These are phyloP conservation scores for Xylariaceae sp. DNA, from an alignment of 2,329 filamentous ascomycete genomes.

Conservation along the genomic window DNA sequence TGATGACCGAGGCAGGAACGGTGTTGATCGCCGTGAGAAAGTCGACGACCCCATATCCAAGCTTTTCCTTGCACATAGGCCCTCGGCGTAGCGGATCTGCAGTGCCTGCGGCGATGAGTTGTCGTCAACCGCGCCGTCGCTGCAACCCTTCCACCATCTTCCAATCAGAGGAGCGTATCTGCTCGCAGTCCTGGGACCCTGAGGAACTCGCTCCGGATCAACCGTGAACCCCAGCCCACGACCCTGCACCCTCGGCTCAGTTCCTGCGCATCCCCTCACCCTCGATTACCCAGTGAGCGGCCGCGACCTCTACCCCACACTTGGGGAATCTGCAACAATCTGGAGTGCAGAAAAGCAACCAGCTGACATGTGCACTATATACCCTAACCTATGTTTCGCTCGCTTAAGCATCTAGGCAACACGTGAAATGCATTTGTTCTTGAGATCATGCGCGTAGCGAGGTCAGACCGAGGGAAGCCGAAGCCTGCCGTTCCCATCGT, in stretches of 20 bases:
- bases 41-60: conserved; percentile 5
- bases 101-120: conserved; percentile 17
- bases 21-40: neutral
- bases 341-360: conserved; percentile 30
- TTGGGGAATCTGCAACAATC: conserved; percentile 21
- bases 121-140: conserved; percentile 12
- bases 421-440: conserved; percentile 20
- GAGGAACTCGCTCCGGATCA: conserved; percentile 30
- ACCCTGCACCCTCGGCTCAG: conserved; percentile 21
- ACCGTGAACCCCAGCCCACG: conserved; percentile 21
- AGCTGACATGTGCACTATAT: conserved; percentile 30
- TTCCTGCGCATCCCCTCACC: conserved; percentile 24
- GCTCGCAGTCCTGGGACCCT: conserved; percentile 24
- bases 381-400: conserved; percentile 25
- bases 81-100: conserved; percentile 17
- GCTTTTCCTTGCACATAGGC: conserved; percentile 11
- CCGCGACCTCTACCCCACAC: conserved; percentile 30
- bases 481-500: conserved; percentile 13
- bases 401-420: conserved; percentile 30
- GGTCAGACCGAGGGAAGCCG: conserved; percentile 30
- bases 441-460: conserved; percentile 27
- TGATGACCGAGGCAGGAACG: conserved; percentile 16
- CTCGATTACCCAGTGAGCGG: conserved; percentile 16
- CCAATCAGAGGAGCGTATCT: conserved; percentile 12
- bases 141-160: conserved; percentile 12